Evolutionary conservation across 1,284 basidiomycete genomes (phyloP).

Genomic region (Pseudozyma sp.): DNA sequence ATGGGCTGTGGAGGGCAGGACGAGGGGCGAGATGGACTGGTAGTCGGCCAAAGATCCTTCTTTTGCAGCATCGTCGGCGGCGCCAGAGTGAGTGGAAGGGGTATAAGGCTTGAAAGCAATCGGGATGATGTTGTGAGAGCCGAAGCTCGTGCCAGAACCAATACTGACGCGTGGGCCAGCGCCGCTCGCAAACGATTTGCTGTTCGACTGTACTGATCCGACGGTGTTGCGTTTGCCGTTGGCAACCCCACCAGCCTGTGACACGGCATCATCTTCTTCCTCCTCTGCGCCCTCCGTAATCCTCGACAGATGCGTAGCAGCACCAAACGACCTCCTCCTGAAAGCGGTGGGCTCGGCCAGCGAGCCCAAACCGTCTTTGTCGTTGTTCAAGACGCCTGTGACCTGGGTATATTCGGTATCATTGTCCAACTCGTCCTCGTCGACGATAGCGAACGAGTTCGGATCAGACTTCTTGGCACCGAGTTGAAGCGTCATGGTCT

Average conservation of each 20-base stretch:
- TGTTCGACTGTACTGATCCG: constrained; percentile 10
- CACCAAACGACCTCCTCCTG: constrained; percentile 42
- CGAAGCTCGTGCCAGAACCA: constrained; percentile 36
- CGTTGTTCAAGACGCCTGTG: constrained; percentile 28
- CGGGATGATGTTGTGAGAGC: constrained; percentile 42
- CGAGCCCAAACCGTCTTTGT: constrained; percentile 24
- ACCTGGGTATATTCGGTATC: constrained; percentile 55
- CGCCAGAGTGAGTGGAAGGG: background rate
- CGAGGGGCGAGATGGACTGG: constrained; percentile 7
- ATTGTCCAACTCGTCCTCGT: constrained; percentile 31
- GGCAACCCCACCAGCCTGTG: background rate
- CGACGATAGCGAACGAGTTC: constrained; percentile 27
- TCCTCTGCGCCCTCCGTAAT: constrained; percentile 54
- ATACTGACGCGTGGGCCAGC: constrained; percentile 42
- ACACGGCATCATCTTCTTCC: constrained; percentile 39
- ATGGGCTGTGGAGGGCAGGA: constrained; percentile 33
- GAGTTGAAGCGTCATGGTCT: constrained; percentile 39
- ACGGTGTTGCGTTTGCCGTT: constrained; percentile 22
- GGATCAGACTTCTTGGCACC: constrained; percentile 12
- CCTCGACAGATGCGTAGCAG: constrained; percentile 52
- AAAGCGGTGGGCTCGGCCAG: constrained; percentile 45
- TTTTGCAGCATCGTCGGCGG: background rate
- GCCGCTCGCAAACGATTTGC: constrained; percentile 18
- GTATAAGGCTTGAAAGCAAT: constrained; percentile 43
- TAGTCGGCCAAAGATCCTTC: constrained; percentile 5